Percentiles rank a stretch among this genome's conserved stretches.
These are phyloP conservation scores for Cladosporium sp. DNA, from an alignment of 2,329 filamentous ascomycete genomes.

Conservation along the genomic window DNA sequence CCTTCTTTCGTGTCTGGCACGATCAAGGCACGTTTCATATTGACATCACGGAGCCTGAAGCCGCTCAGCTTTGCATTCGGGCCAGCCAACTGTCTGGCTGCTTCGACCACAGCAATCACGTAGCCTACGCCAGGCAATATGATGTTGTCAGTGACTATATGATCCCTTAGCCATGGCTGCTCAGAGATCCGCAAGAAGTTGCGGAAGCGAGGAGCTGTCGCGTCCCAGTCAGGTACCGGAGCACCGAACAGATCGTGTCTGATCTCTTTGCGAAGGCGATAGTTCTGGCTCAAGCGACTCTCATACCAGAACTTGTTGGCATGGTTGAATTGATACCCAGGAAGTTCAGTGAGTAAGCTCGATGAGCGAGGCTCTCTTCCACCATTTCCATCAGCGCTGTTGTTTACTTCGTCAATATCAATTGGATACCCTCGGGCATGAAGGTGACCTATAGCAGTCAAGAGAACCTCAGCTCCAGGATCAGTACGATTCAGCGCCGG, in stretches of 20 bases:
- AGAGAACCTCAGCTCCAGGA: background rate
- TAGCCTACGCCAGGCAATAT: conserved; percentile 17
- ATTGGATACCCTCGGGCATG: background rate
- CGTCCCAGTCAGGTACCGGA: background rate
- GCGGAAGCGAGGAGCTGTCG: background rate
- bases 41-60: conserved; percentile 45
- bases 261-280: conserved; percentile 20
- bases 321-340: conserved; percentile 10
- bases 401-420: background rate
- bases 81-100: background rate
- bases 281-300: background rate
- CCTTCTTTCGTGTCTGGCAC: conserved; percentile 46
- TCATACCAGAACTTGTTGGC: conserved; percentile 16
- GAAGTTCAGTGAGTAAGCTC: background rate
- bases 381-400: background rate
- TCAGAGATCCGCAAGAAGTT: background rate
- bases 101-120: conserved; percentile 18
- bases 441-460: background rate
- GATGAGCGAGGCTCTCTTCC: too few relatives aligned
- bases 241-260: conserved; percentile 45
- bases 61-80: conserved; percentile 20
- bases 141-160: background rate
- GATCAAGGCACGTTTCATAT: conserved; percentile 50
- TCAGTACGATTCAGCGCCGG: background rate
- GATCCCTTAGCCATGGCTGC: background rate